phyloP scores from a whole-genome alignment of 495 filamentous ascomycete genomes.

The Parachaetomium inaequale region DNA sequence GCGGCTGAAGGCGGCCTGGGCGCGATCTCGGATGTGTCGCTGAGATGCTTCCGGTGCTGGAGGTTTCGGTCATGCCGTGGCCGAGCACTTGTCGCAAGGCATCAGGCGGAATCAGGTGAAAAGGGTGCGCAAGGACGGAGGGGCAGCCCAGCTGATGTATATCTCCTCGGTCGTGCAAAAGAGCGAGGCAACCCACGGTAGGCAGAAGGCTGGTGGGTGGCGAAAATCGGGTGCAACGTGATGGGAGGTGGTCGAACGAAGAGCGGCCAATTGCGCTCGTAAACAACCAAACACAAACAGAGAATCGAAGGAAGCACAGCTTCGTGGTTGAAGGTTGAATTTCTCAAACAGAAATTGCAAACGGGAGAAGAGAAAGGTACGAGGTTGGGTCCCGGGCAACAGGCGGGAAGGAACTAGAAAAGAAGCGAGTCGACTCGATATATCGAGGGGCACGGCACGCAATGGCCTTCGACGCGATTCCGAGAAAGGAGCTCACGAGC shows the following conservation, averaged over 20 bases:
- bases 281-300: constrained; percentile 11
- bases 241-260: constrained; percentile 10
- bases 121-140: not conserved
- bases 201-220: constrained; percentile 4
- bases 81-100: not conserved
- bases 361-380: constrained; percentile 1
- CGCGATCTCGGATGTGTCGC: not conserved
- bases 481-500: not conserved
- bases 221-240: constrained; percentile 9
- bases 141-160: not conserved
- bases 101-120: not conserved
- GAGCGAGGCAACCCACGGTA: constrained; percentile 4
- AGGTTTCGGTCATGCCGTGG: not conserved
- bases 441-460: not conserved
- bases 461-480: not conserved
- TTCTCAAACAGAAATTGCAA: not conserved
- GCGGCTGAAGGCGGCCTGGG: constrained; percentile 8
- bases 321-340: constrained; percentile 8
- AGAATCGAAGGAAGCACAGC: constrained; percentile 21
- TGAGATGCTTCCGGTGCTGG: not conserved
- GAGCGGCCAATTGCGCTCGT: constrained; percentile 4
- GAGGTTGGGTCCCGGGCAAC: not conserved
- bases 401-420: not conserved
- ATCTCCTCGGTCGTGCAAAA: not conserved
- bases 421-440: not conserved